phyloP scores from a whole-genome alignment of 805 yeast species.

The Lachancea mirantina region DNA sequence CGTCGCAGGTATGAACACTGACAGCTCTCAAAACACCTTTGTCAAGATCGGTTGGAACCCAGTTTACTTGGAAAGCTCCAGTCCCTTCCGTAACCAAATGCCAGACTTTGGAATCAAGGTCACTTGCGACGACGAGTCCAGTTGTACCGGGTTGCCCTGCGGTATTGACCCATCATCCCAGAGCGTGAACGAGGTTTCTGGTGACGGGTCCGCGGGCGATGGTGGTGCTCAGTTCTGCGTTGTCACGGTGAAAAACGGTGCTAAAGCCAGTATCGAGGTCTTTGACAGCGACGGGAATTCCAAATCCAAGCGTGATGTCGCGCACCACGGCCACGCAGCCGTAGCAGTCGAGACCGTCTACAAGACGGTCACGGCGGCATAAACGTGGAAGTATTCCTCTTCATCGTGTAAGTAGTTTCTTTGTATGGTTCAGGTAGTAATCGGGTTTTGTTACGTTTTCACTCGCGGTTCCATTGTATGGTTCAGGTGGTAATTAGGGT shows the following conservation, averaged over 20 bases:
- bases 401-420: no score
- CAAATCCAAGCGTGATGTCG: conserved; percentile 10
- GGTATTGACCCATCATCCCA: conserved; percentile 65
- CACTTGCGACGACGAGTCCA: conserved; percentile 59
- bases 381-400: no score
- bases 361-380: no score
- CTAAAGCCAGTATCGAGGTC: conserved; percentile 66
- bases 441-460: no score
- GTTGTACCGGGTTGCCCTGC: conserved; percentile 75
- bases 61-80: conserved; percentile 53
- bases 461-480: no score
- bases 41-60: conserved; percentile 93
- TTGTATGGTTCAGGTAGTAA: no score
- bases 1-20: conserved; percentile 87
- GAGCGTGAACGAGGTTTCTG: conserved; percentile 50
- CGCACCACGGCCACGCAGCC: conserved; percentile 6
- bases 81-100: conserved; percentile 45
- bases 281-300: conserved; percentile 34
- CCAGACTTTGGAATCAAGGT: conserved; percentile 70
- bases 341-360: conserved; percentile 1
- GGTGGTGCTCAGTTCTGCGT: conserved; percentile 79
- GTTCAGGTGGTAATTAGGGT: no score
- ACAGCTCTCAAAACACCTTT: conserved; percentile 57
- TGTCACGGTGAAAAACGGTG: conserved; percentile 60
- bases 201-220: conserved; percentile 41